Conservation (phyloP, 495 filamentous ascomycete genomes). For the Aspergillus diversus region DNA sequence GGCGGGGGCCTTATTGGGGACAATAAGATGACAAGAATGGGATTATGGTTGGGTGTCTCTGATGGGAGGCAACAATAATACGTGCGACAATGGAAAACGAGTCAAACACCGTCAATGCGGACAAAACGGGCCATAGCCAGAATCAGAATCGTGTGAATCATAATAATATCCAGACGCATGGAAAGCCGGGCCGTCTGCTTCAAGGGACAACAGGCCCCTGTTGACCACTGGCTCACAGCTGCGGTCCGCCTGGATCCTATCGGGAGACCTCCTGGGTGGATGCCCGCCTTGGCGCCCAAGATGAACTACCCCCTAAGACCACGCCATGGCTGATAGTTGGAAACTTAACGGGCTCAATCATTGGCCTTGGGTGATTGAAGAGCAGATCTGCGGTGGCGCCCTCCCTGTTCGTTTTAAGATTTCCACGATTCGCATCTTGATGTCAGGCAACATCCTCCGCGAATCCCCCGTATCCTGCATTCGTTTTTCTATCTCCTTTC, state of each 20-base stretch:
- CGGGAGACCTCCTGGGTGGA: conserved; percentile 16
- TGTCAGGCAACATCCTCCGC: conserved; percentile 14
- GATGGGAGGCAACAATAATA: not conserved
- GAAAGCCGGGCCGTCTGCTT: conserved; percentile 4
- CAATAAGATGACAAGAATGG: not conserved
- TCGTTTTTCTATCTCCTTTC: conserved; percentile 12
- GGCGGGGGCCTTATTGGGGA: not conserved
- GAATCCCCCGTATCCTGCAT: not conserved
- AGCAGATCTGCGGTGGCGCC: conserved; percentile 18
- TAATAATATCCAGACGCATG: not conserved
- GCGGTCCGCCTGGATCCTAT: conserved; percentile 12
- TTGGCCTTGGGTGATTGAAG: conserved; percentile 6
- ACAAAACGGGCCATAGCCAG: not conserved
- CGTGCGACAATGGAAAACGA: not conserved
- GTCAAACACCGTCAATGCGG: too few relatives aligned
- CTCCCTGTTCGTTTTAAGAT: conserved; percentile 22
- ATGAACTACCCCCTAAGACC: conserved; percentile 23
- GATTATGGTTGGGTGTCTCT: not conserved
- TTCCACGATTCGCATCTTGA: conserved; percentile 21
- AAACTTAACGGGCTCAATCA: conserved; percentile 2
- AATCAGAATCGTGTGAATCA: not conserved
- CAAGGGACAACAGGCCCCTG: conserved; percentile 3
- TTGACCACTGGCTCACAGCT: not conserved
- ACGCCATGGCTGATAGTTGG: conserved; percentile 15
- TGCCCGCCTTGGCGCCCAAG: conserved; percentile 21